Evolutionary conservation across 2,329 filamentous ascomycete species (phyloP).

Genomic region (Apiospora marii): DNA sequence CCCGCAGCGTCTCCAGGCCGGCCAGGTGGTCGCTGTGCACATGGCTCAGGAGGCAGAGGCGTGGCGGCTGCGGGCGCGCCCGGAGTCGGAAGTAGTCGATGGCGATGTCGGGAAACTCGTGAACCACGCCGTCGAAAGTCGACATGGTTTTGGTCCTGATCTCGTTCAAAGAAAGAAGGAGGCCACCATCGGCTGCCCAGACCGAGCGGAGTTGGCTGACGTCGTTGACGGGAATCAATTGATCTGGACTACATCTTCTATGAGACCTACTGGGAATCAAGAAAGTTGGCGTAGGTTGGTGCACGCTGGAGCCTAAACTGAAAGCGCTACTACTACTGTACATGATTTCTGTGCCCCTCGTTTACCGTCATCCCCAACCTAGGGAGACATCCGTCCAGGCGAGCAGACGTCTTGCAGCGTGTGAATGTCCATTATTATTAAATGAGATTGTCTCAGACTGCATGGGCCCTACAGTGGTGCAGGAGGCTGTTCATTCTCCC

Average conservation of each 20-base stretch:
- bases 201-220: too few relatives aligned
- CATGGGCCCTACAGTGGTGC: neutral
- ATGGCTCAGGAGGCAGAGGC: slow-evolving; percentile 91
- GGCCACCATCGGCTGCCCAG: neutral
- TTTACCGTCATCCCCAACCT: too few relatives aligned
- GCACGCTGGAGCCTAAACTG: too few relatives aligned
- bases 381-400: too few relatives aligned
- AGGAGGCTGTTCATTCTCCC: slow-evolving; percentile 15
- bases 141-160: slow-evolving; percentile 63
- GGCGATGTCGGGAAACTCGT: slow-evolving; percentile 81
- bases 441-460: neutral
- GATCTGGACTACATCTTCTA: too few relatives aligned
- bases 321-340: too few relatives aligned
- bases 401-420: too few relatives aligned
- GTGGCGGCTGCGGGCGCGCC: slow-evolving; percentile 58
- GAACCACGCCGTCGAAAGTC: slow-evolving; percentile 75
- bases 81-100: slow-evolving; percentile 82
- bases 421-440: neutral
- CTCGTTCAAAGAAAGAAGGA: too few relatives aligned
- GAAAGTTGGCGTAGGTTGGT: too few relatives aligned
- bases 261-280: too few relatives aligned
- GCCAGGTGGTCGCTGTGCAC: slow-evolving; percentile 89
- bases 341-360: too few relatives aligned
- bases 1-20: slow-evolving; percentile 78
- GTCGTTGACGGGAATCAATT: too few relatives aligned